A percentile compares a stretch with the other conserved stretches of the same genome.
phyloP scores from a whole-genome alignment of 306 rosid species.

The Cyamopsis tetragonoloba region DNA sequence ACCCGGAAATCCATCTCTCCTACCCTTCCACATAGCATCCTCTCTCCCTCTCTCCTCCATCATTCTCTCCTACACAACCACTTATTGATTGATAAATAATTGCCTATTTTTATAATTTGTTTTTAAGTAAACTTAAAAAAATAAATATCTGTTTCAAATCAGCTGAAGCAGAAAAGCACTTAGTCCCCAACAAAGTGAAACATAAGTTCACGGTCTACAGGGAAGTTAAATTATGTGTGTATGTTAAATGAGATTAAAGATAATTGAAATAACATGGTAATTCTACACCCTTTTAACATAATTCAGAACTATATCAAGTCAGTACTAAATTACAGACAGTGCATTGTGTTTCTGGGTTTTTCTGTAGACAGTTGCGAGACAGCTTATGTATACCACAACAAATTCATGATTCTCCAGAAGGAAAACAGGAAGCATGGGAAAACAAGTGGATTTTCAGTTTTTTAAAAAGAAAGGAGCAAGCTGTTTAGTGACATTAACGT shows the following conservation, averaged over 20 bases:
- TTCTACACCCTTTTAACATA: not conserved
- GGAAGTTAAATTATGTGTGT: not conserved
- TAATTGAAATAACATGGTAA: not conserved
- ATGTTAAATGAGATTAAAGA: not conserved
- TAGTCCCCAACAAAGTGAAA: not conserved
- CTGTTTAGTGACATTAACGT: not conserved
- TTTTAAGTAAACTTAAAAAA: too few relatives aligned
- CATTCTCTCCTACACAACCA: too few relatives aligned
- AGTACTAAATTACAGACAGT: not conserved
- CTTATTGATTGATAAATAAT: too few relatives aligned
- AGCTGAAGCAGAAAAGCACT: too few relatives aligned
- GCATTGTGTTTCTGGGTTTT: not conserved
- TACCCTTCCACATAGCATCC: too few relatives aligned
- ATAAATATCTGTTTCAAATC: too few relatives aligned
- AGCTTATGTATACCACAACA: not conserved
- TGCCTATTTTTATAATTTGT: too few relatives aligned
- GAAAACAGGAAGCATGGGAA: slow-evolving; percentile 7
- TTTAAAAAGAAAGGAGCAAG: slow-evolving; percentile 8
- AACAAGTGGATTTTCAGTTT: not conserved
- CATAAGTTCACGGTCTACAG: not conserved
- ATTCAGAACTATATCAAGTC: not conserved
- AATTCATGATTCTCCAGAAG: not conserved
- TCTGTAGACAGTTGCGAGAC: not conserved
- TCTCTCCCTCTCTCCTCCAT: too few relatives aligned
- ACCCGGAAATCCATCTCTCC: too few relatives aligned